Evolutionary conservation across 768 basidiomycete genomes (phyloP), one percentile per base, ranked within the genome.

Genomic region (Tricholoma sp.): DNA sequence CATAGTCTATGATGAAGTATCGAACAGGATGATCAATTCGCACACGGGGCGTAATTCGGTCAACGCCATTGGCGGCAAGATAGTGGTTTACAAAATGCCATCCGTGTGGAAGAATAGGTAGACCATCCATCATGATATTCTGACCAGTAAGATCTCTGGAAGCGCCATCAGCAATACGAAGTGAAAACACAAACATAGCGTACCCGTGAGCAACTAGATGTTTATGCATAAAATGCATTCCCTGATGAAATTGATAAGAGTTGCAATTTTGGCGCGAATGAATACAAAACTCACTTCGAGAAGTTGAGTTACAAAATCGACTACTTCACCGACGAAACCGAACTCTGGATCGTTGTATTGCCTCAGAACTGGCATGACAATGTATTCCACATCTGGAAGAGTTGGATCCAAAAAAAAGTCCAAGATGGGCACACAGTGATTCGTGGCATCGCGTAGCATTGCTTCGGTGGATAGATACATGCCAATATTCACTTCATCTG

Each of bases 1-100:
- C 73, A 53, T 71, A 76, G 29, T 73, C 74, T 41, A 75, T 65
- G 42, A 74, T 73, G 48, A 70, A 70, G 59, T 76, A 76, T 6
- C 70, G 67, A 6, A 77, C 73, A 4, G 74, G 66, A 42, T 69
- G 59, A 32, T 70, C 66, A n/a, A 68, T 69, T 28, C 74, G 66
- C 2, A 69, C 59, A 9, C 71, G 58, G 0, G 71, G 69, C 12
- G 52, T 44, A n/a, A 72, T 51, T 1, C 61, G 58, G 0, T 67
- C 62, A 15, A 70, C 59, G 1, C 67, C 72, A 54, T 75, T 73
- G 0, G 64, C 64, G 13, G 72, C 61, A 32, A 54, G 66, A 45
- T 68, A 59, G 50, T 65, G 61, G 0, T 68, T 60, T 8, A 72
- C 69, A 44, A 70, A 70, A 55, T 72, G 73, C 70, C 70, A 72